Evolutionary conservation across 345 rosid species (phyloP), one percentile per base, ranked within the genome.

Genomic region (Linum trigynum): DNA sequence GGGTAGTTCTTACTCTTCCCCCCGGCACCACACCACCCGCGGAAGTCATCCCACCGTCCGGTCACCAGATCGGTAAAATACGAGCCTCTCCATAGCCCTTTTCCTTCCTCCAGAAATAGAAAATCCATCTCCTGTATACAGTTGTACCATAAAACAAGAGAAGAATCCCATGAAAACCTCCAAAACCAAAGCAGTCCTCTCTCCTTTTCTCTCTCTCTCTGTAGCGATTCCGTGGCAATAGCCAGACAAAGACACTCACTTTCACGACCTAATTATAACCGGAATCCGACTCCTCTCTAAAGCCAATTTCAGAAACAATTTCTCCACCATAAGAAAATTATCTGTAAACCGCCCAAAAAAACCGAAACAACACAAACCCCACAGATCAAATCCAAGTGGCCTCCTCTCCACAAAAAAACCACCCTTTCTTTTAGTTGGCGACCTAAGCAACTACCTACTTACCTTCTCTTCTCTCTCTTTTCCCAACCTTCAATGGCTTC

Each of bases 251-350:
- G 32, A 23, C 57, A 23, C 65, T 38, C 5, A 50, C 56, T 62
- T 41, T 72, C 76, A n/a, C 69, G 55, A 76, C 14, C 67, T 64
- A 39, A 15, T 23, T 23, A 23, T 23, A 23, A 1, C 61, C 35
- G 61, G 67, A 77, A 73, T 75, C 74, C 36, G 10, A 39, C 5
- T 53, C 35, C 38, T 58, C 64, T 61, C 35, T n/a, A 37, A 23
- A 23, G 0, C 32, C 32, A 23, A 23, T 0, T 23, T 23, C 32
- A 23, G 53, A 48, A 48, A n/a, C n/a, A 48, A 48, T 48, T 48
- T 69, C 79, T 61, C 85, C 72, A 65, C 83, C 81, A 17, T 63
- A 53, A 36, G 38, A 68, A n/a, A n/a, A n/a, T n/a, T n/a, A n/a
- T n/a, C n/a, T n/a, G n/a, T n/a, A n/a, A n/a, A n/a, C n/a, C n/a